These are phyloP conservation scores for Strobilomyces confusus DNA, from an alignment of 768 basidiomycete species.

Conservation along the genomic window DNA sequence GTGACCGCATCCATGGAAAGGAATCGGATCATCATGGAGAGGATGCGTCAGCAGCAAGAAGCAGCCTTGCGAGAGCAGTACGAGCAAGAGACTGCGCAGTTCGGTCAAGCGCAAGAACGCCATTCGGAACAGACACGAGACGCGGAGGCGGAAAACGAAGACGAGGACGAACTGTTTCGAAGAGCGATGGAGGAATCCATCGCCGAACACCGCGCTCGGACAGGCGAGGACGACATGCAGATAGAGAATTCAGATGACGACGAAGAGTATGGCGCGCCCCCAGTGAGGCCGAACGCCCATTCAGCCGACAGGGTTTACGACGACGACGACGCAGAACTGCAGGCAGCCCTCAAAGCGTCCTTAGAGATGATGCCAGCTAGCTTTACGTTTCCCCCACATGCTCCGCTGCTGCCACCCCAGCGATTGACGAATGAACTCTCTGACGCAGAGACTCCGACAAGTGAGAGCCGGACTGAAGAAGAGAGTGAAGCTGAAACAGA, in stretches of 20 bases:
- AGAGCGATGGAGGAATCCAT: conserved; percentile 34
- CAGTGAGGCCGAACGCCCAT: conserved; percentile 1
- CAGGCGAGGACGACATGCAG: conserved; percentile 17
- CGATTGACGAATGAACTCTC: conserved; percentile 12
- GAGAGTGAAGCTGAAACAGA: conserved; percentile 32
- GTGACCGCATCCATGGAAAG: conserved; percentile 66
- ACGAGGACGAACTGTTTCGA: conserved; percentile 57
- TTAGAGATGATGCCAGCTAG: conserved; percentile 60
- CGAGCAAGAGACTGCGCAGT: conserved; percentile 37
- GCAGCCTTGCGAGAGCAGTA: conserved; percentile 58
- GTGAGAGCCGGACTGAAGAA: conserved; percentile 10
- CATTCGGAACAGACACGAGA: conserved; percentile 3
- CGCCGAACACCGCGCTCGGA: conserved; percentile 16
- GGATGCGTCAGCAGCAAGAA: conserved; percentile 64
- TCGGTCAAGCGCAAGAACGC: conserved; percentile 15
- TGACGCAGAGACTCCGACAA: background rate
- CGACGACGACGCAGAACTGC: conserved; percentile 83
- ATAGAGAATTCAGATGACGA: conserved; percentile 24
- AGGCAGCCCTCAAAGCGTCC: conserved; percentile 84
- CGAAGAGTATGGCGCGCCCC: conserved; percentile 11
- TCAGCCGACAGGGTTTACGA: conserved; percentile 55
- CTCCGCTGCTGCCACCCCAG: conserved; percentile 11
- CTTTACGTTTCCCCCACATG: conserved; percentile 36
- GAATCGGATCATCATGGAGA: conserved; percentile 55
- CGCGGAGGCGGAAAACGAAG: conserved; percentile 54